Percentiles rank a stretch among this genome's conserved stretches.
phyloP scores from a whole-genome alignment of 2,329 filamentous ascomycete genomes.

The Fusarium continuum region DNA sequence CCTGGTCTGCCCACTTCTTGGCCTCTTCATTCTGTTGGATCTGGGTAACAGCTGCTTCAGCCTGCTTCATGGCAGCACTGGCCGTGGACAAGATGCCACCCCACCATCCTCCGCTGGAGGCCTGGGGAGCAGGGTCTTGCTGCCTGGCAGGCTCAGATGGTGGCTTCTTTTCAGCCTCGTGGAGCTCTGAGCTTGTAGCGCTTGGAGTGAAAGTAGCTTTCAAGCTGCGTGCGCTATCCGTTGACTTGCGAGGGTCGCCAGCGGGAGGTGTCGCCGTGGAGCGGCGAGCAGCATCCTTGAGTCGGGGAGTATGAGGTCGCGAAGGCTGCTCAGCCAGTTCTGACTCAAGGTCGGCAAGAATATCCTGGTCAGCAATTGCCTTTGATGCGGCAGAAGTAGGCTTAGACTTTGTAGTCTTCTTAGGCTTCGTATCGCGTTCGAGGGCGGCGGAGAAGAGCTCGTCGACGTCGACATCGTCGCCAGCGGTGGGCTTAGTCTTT shows the following conservation, averaged over 20 bases:
- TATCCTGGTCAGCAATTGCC: constrained; percentile 70
- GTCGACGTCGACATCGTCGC: constrained; percentile 69
- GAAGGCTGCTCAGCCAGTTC: constrained; percentile 76
- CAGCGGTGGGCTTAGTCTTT: constrained; percentile 62
- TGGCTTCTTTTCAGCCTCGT: constrained; percentile 64
- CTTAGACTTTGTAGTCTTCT: constrained; percentile 60
- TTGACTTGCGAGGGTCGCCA: constrained; percentile 78
- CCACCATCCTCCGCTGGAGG: constrained; percentile 81
- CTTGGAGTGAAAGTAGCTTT: constrained; percentile 77
- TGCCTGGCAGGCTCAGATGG: constrained; percentile 54
- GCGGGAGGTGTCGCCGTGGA: constrained; percentile 61
- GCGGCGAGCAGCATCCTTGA: constrained; percentile 61
- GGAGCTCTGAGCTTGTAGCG: constrained; percentile 69
- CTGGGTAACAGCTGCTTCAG: constrained; percentile 91
- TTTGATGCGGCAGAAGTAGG: constrained; percentile 61
- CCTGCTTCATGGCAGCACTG: constrained; percentile 87
- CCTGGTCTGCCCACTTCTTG: constrained; percentile 94
- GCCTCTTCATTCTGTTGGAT: constrained; percentile 97
- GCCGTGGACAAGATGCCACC: constrained; percentile 86
- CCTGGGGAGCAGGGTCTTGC: constrained; percentile 41
- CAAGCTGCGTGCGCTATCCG: constrained; percentile 76
- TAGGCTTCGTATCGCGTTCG: constrained; percentile 60
- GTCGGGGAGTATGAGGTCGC: constrained; percentile 84
- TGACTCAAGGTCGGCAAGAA: constrained; percentile 84
- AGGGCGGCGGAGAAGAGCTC: constrained; percentile 73